Base-by-base conservation (phyloP, 345 rosid genomes). In the Citrus sinensis region DNA sequence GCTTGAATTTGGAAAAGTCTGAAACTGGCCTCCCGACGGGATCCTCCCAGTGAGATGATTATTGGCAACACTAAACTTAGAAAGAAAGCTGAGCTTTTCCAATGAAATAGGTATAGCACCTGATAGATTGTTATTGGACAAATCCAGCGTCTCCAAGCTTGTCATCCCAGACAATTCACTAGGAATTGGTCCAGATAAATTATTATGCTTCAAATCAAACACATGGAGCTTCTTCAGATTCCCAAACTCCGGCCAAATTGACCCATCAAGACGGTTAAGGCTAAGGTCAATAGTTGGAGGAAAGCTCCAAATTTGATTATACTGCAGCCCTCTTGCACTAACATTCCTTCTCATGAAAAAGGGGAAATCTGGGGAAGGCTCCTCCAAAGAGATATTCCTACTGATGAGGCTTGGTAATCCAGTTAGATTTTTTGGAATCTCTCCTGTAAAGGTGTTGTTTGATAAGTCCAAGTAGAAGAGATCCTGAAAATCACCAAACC, bases 1-100 rank as follows among this genome's bases (percentile, higher is more conserved):
- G 86, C 98, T 93, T 60, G 97, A 87, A 79, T 87, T 90, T 6
- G 96, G 93, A 58, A 94, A 94, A 42, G 91, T 91, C 70, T 54
- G 84, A 82, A 94, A 92, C 82, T 94, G 98, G 75, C 89, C 87
- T 74, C 87, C 92, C 0, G 76, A 73, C 20, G 98, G 97, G 24
- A 94, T 88, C 54, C 19, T 79, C 59, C 98, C 98, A 1, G 58
- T 68, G 14, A 92, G 88, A 8, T 72, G 81, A 84, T 92, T 94
- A 77, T 77, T 19, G 19, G 97, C 94, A 20, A 90, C 93, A 14
- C 75, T 89, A 42, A 92, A 92, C 32, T 75, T 76, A 7, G 97
- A 90, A 32, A 92, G 78, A 86, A 92, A 92, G 49, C 84, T 68
- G 30, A 89, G 92, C 0, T 32, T 66, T 37, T 72, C 83, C 19